phyloP scores from a whole-genome alignment of 148 eudicot species.

The Rheum nobile region DNA sequence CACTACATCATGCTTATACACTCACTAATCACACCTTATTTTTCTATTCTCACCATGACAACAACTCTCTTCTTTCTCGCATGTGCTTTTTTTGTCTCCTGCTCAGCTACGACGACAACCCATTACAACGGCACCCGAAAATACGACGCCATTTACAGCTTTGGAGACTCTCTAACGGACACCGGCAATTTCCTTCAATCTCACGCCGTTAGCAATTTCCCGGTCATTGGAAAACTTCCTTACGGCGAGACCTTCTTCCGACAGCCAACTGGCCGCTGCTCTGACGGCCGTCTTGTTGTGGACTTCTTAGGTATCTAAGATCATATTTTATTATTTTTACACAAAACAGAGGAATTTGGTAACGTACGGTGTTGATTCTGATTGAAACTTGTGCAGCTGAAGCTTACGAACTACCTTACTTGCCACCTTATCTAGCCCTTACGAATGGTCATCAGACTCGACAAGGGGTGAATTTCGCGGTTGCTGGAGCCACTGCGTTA shows the following conservation, averaged over 20 bases:
- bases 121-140: background rate
- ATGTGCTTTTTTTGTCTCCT: background rate
- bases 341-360: no score
- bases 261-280: slow-evolving; percentile 59
- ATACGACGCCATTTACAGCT: slow-evolving; percentile 31
- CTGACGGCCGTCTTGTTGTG: slow-evolving; percentile 51
- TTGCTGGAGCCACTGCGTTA: slow-evolving; percentile 70
- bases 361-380: background rate
- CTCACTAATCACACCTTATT: background rate
- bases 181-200: slow-evolving; percentile 45
- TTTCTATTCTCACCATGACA: background rate
- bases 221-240: slow-evolving; percentile 45
- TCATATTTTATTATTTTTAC: background rate
- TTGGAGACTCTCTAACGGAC: slow-evolving; percentile 42
- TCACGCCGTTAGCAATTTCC: slow-evolving; percentile 33
- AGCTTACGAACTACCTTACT: slow-evolving; percentile 45
- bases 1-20: background rate
- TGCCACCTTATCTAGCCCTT: slow-evolving; percentile 51
- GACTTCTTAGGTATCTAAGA: slow-evolving; percentile 53
- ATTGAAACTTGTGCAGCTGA: slow-evolving; percentile 33
- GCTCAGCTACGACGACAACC: background rate
- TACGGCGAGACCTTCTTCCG: slow-evolving; percentile 57
- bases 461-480: slow-evolving; percentile 67
- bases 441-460: slow-evolving; percentile 15
- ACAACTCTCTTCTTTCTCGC: background rate